A percentile compares a stretch with the other conserved stretches of the same genome.
Evolutionary conservation across 139 green algal species (phyloP).

Genomic region (Chlorella sorokiniana): DNA sequence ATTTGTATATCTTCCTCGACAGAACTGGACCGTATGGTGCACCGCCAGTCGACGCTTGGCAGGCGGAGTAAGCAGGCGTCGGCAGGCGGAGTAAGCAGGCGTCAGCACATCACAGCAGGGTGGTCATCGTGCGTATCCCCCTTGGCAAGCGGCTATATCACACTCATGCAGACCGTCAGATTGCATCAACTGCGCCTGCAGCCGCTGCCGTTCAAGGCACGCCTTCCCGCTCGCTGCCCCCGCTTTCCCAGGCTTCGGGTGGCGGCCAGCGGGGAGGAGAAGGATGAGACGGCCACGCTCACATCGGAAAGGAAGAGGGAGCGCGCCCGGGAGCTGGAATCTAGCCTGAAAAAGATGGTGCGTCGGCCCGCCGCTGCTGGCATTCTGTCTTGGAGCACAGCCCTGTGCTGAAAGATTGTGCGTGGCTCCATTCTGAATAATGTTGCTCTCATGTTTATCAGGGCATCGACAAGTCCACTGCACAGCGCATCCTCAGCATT

Average conservation of each 20-base stretch:
- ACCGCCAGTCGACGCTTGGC: too few relatives aligned
- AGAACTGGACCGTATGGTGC: too few relatives aligned
- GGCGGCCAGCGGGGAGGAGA: neutral
- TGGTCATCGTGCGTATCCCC: neutral
- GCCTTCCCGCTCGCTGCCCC: neutral
- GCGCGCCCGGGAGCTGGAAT: conserved; percentile 1
- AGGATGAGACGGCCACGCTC: neutral
- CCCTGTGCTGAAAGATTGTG: neutral
- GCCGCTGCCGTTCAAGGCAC: neutral
- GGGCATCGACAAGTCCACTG: conserved; percentile 33
- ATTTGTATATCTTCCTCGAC: too few relatives aligned
- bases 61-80: too few relatives aligned
- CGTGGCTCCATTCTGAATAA: neutral
- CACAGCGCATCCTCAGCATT: conserved; percentile 33
- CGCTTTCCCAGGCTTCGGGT: neutral
- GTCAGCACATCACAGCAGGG: too few relatives aligned
- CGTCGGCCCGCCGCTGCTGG: neutral
- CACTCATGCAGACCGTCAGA: neutral
- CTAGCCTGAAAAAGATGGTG: conserved; percentile 12
- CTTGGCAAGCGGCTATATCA: neutral
- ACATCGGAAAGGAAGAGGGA: neutral
- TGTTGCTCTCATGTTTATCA: neutral
- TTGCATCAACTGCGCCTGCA: neutral
- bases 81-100: too few relatives aligned
- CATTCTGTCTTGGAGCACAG: too few relatives aligned